Evolutionary conservation across 2,329 filamentous ascomycete species (phyloP), one percentile per base, ranked within the genome.

Genomic region (Ceratocystis harringtonii): DNA sequence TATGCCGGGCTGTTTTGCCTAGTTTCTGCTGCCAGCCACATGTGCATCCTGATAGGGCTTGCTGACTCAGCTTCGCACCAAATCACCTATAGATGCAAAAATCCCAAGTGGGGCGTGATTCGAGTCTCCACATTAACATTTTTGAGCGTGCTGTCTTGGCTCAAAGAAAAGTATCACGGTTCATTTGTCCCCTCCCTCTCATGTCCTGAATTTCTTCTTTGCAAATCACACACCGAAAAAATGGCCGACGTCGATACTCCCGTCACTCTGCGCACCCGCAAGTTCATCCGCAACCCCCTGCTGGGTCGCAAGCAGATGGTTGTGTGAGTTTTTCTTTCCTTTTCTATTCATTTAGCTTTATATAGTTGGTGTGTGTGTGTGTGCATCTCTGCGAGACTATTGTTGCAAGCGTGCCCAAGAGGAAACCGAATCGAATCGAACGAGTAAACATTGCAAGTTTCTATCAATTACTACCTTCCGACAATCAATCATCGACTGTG

Each of bases 201-300:
- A 30, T 32, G 36, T 62, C 44, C 50, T 61, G 45, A 41, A 62
- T 63, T 48, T 41, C 50, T 64, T 64, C 50, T 64, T 64, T 48
- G 65, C 65, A 68, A 60, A 66, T 62, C 65, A 63, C 55, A 45
- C 57, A 79, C 76, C 80, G 81, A 81, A 82, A 95, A 80, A 79
- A 96, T 96, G 92, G 89, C 92, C 81, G 89, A 92, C 81, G 80
- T 80, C 76, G 87, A 90, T 78, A 79, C 80, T 74, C 81, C 87
- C 77, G 87, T 91, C 78, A 91, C 88, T 75, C 81, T 92, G 82
- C 86, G 94, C 84, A 99, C 94, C 81, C 92, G 94, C 89, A 97
- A 97, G 85, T 99, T 99, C 89, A 95, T 97, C 83, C 90, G 92
- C 84, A 99, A 99, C 87, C 90, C 94, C 79, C 90, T 99, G 77